Evolutionary conservation across 177 flowering plant species (phyloP).

Genomic region (Vitis hybrid): DNA sequence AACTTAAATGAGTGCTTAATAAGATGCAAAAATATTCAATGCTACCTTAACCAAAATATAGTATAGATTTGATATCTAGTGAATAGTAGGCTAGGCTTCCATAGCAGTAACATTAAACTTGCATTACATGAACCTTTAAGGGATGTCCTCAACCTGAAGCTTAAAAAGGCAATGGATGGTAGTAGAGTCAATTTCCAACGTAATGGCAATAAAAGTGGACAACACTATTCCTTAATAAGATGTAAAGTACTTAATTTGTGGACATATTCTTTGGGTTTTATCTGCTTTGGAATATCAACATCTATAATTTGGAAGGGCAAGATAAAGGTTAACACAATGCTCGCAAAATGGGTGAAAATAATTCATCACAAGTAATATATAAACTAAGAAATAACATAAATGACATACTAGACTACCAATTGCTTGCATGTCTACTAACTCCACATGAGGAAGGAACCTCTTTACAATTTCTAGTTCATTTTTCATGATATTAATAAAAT

Average conservation of each 20-base stretch:
- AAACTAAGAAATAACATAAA: slow-evolving; percentile 28
- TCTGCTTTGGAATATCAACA: slow-evolving; percentile 83
- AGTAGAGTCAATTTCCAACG: slow-evolving; percentile 91
- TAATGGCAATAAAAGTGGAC: slow-evolving; percentile 79
- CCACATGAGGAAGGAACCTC: slow-evolving; percentile 70
- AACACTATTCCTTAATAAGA: slow-evolving; percentile 57
- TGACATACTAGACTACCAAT: slow-evolving; percentile 61
- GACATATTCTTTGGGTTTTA: slow-evolving; percentile 66
- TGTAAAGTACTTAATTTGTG: slow-evolving; percentile 48
- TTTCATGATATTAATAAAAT: slow-evolving; percentile 64
- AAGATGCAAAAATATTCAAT: too few relatives aligned
- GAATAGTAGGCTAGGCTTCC: too few relatives aligned
- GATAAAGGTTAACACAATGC: slow-evolving; percentile 1
- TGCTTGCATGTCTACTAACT: slow-evolving; percentile 61
- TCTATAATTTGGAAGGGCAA: slow-evolving; percentile 68
- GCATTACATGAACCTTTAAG: not conserved
- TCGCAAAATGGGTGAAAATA: not conserved
- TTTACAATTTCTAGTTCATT: slow-evolving; percentile 71
- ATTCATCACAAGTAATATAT: not conserved
- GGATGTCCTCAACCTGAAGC: slow-evolving; percentile 63
- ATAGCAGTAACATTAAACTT: not conserved
- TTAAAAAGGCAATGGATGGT: slow-evolving; percentile 76
- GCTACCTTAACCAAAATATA: too few relatives aligned
- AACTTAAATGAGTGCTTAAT: too few relatives aligned
- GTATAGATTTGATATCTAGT: too few relatives aligned